A percentile compares a stretch with the other conserved stretches of the same genome.
phyloP scores from a whole-genome alignment of 306 rosid species.

The Pyrus pyrifolia region DNA sequence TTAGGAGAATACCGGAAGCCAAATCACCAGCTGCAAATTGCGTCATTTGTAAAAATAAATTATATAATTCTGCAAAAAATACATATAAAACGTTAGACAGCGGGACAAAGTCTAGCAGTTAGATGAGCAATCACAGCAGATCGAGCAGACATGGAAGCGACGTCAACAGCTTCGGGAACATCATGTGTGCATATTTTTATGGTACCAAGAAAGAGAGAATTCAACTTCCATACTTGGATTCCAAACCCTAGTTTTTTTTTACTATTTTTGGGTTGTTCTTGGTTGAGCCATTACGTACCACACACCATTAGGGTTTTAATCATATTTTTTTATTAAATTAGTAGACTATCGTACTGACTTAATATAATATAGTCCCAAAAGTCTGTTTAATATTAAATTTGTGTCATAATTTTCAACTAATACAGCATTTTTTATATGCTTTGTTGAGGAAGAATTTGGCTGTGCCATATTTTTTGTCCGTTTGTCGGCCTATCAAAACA shows the following conservation, averaged over 20 bases:
- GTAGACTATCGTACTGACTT: background rate
- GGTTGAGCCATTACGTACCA: conserved; percentile 28
- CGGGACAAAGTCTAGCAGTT: conserved; percentile 50
- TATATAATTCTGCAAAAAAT: background rate
- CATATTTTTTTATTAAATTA: background rate
- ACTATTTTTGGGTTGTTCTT: conserved; percentile 29
- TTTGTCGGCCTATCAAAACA: conserved; percentile 70
- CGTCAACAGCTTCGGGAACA: conserved; percentile 55
- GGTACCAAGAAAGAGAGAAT: conserved; percentile 37
- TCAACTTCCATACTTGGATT: background rate
- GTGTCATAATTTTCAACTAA: conserved; percentile 29
- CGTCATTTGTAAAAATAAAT: background rate
- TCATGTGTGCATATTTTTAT: conserved; percentile 30
- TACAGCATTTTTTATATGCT: conserved; percentile 1
- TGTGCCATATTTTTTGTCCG: conserved; percentile 71
- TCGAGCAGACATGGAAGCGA: conserved; percentile 29
- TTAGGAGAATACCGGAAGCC: background rate
- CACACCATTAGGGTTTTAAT: background rate
- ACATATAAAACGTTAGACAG: background rate
- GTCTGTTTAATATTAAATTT: conserved; percentile 1
- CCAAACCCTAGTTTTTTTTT: background rate
- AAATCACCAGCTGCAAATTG: conserved; percentile 10
- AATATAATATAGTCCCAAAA: background rate
- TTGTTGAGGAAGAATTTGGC: conserved; percentile 39
- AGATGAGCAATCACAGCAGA: conserved; percentile 43